phyloP scores from a whole-genome alignment of 208 protist species.

The Trichomonas tenax region DNA sequence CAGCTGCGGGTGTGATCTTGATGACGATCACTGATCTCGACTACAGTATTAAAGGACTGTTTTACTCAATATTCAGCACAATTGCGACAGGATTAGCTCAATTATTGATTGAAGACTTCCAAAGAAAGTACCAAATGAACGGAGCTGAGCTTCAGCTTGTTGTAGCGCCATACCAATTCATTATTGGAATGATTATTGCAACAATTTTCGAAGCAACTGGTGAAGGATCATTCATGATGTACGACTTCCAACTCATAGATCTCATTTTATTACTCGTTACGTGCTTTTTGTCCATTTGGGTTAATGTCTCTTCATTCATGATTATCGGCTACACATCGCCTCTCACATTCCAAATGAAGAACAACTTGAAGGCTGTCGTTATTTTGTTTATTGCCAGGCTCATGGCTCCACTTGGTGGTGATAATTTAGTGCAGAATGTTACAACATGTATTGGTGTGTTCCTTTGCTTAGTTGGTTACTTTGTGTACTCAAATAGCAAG shows the following conservation, averaged over 20 bases:
- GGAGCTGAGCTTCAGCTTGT: constrained; percentile 24
- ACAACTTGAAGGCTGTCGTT: constrained; percentile 22
- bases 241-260: not conserved
- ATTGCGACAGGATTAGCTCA: constrained; percentile 24
- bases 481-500: not conserved
- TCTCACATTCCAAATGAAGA: constrained; percentile 28
- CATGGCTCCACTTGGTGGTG: not conserved
- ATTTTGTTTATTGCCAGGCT: constrained; percentile 20
- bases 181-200: constrained; percentile 10
- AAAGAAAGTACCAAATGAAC: constrained; percentile 25
- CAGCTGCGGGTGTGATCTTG: not conserved
- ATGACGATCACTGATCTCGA: constrained; percentile 25
- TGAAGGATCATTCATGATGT: not conserved
- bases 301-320: constrained; percentile 27
- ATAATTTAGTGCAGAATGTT: not conserved
- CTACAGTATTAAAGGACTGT: constrained; percentile 21
- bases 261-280: constrained; percentile 17
- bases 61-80: constrained; percentile 18
- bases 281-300: constrained; percentile 25
- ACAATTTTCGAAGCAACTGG: constrained; percentile 23
- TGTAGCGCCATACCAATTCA: constrained; percentile 9
- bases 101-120: constrained; percentile 21
- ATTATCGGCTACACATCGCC: constrained; percentile 30
- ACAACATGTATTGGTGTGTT: not conserved
- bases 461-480: not conserved